Evolutionary conservation across 768 basidiomycete species (phyloP).

Genomic region (Erythrobasidium yunnanense): DNA sequence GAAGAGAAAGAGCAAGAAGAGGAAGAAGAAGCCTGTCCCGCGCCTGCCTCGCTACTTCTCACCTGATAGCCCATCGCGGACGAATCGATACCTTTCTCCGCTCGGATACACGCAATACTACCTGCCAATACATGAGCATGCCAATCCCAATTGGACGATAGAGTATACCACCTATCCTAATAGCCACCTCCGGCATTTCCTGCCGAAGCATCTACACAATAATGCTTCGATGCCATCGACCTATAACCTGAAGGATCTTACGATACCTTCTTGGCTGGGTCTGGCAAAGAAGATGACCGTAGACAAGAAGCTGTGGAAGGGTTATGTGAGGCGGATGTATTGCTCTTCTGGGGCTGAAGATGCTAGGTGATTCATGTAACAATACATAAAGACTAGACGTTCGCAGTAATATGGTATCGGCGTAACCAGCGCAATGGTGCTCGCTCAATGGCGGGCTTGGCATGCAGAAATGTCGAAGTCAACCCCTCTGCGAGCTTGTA

Average conservation of each 20-base stretch:
- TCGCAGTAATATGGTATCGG: neutral
- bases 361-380: neutral
- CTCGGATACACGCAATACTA: conserved; percentile 75
- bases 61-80: conserved; percentile 57
- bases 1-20: conserved; percentile 51
- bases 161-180: conserved; percentile 53
- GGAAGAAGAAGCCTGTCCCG: conserved; percentile 51
- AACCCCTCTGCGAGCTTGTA: too few species aligned
- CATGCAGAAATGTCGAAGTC: neutral
- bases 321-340: conserved; percentile 67
- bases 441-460: neutral
- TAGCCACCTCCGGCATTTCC: conserved; percentile 15
- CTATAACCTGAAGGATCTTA: conserved; percentile 65
- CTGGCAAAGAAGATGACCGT: conserved; percentile 53
- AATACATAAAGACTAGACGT: neutral
- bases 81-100: conserved; percentile 59
- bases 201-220: conserved; percentile 39
- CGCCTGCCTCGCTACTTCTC: conserved; percentile 52
- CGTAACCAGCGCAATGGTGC: neutral
- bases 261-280: conserved; percentile 60
- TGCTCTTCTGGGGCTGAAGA: conserved; percentile 38
- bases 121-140: conserved; percentile 15
- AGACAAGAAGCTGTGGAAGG: conserved; percentile 50
- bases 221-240: conserved; percentile 49
- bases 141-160: conserved; percentile 10